Evolutionary conservation across 1,284 basidiomycete species (phyloP).

Genomic region (Salmacisia buchloeana): DNA sequence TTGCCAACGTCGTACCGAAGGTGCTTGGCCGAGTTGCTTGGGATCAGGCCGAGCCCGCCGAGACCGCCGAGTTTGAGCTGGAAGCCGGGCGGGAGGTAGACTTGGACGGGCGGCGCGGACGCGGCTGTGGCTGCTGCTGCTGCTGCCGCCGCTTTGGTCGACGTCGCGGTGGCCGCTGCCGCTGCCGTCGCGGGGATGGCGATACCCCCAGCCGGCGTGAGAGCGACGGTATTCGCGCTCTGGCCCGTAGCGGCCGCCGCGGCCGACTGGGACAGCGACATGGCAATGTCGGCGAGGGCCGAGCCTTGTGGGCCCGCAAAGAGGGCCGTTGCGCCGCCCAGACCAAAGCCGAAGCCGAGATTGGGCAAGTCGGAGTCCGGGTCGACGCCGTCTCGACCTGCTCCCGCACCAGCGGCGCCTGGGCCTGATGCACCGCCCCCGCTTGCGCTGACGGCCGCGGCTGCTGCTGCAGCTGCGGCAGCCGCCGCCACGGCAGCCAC

Average conservation of each 20-base stretch:
- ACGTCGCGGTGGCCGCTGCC: neutral
- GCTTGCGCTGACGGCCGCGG: neutral
- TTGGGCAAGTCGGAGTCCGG: neutral
- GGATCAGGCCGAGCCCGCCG: neutral
- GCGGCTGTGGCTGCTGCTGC: slow-evolving; percentile 13
- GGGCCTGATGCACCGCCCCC: neutral
- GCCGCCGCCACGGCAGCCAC: neutral
- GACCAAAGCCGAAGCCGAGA: neutral
- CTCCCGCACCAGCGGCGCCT: neutral
- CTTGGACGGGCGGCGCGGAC: neutral
- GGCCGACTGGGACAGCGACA: neutral
- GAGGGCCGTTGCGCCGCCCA: neutral
- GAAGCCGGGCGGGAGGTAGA: neutral
- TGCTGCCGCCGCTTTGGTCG: neutral
- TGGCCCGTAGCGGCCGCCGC: neutral
- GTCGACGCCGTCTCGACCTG: neutral
- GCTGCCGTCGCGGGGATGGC: too few species aligned
- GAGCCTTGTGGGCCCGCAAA: neutral
- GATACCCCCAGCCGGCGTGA: neutral
- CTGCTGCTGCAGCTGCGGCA: slow-evolving; percentile 3
- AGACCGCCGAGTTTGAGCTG: neutral
- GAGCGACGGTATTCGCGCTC: neutral
- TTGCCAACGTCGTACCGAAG: slow-evolving; percentile 47
- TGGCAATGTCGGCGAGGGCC: neutral
- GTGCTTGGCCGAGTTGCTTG: neutral